Conservation (phyloP, 139 green algal species). For the Asterochloris erici region DNA sequence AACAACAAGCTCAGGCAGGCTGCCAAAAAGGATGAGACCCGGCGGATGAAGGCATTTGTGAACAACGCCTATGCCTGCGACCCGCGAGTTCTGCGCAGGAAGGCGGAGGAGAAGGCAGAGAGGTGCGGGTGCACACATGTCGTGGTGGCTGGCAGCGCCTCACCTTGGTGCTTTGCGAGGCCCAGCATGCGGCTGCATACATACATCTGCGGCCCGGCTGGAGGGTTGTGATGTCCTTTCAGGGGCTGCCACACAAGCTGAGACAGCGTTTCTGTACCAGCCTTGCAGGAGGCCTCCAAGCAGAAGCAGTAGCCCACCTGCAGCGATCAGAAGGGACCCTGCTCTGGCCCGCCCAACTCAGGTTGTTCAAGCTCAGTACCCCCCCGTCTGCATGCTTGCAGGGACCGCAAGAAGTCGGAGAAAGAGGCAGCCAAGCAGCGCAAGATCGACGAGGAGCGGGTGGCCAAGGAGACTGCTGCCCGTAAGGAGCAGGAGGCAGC, state of each 20-base stretch:
- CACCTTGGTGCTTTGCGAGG: not conserved
- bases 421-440: conserved; percentile 54
- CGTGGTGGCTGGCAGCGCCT: not conserved
- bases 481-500: conserved; percentile 26
- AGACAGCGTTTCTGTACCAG: too few relatives aligned
- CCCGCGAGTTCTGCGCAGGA: conserved; percentile 66
- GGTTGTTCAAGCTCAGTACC: too few relatives aligned
- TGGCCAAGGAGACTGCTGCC: conserved; percentile 38
- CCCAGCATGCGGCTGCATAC: too few relatives aligned
- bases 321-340: not conserved
- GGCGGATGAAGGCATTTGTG: conserved; percentile 85
- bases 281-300: too few relatives aligned
- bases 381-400: not conserved
- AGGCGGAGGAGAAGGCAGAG: conserved; percentile 70
- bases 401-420: conserved; percentile 59
- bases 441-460: conserved; percentile 50
- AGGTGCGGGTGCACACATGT: conserved; percentile 31
- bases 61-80: conserved; percentile 79
- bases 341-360: too few relatives aligned
- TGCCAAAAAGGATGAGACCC: conserved; percentile 91
- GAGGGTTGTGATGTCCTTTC: not conserved
- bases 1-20: conserved; percentile 93
- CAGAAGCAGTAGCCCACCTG: not conserved
- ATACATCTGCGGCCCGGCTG: not conserved
- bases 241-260: too few relatives aligned